A percentile compares a stretch with the other conserved stretches of the same genome.
Evolutionary conservation across 129 eudicot species (phyloP).

Genomic region (Arctium lappa): DNA sequence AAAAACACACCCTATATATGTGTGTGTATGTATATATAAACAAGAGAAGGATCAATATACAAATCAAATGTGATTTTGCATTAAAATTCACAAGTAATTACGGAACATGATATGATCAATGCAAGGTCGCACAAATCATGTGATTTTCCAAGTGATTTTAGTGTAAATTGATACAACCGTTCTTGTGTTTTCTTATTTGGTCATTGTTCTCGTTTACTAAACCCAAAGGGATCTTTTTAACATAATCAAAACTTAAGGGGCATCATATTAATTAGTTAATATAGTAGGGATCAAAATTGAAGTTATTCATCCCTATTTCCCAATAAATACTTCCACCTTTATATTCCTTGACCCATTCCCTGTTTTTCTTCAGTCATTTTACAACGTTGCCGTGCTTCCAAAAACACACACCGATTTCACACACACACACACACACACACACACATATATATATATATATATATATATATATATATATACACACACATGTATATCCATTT

Average conservation of each 20-base stretch:
- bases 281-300: neutral
- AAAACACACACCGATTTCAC: conserved; percentile 1
- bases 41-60: too few species aligned
- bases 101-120: too few species aligned
- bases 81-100: too few species aligned
- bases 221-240: neutral
- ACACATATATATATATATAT: neutral
- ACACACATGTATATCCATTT: neutral
- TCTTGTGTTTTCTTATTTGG: too few species aligned
- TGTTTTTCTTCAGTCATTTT: neutral
- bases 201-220: neutral
- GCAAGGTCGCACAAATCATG: too few species aligned
- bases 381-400: conserved; percentile 12
- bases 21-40: too few species aligned
- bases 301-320: neutral
- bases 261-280: neutral
- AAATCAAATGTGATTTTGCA: too few species aligned
- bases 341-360: conserved; percentile 25
- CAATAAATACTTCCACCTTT: conserved; percentile 14
- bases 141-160: too few species aligned
- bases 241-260: conserved; percentile 1
- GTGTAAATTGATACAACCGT: too few species aligned
- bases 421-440: neutral
- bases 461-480: neutral
- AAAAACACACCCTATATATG: too few species aligned